Base-by-base conservation (phyloP, 352 stramenopile species). In the Globisporangium perplexum region DNA sequence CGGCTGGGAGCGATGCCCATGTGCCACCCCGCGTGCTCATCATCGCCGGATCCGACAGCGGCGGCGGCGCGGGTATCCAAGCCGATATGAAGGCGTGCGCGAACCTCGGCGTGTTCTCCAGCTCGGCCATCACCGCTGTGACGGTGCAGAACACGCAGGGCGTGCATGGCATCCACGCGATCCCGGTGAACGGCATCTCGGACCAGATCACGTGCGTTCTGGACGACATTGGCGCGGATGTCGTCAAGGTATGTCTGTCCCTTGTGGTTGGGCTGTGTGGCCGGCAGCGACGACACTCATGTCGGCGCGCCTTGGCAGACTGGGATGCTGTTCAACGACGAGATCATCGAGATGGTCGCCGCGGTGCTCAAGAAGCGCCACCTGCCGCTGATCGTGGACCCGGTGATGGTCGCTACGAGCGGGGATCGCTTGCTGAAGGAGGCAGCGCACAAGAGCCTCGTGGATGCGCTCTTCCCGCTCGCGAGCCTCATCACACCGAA, bases 351-450 rank as follows among this genome's bases (percentile, higher is more conserved):
- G 15, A 68, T 79, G 55, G 85, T 97, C 28, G 79, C 75, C 30
- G 45, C 56, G 12, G 68, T 80, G 45, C 55, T 96, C 17, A 55
- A 77, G 28, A 18, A 69, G n/a, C 59, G 78, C n/a, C 42, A 73
- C 30, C 38, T 74, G 10, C 60, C 59, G 11, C 64, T 98, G 6
- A 83, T 98, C n/a, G 72, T 97, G 11, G 94, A 98, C 70, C 92
- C 94, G 1, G 91, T 98, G 28, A 97, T 98, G 90, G 88, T 98
- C 51, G 88, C 86, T 0, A 97, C 88, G 14, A 97, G 80, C 64
- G 60, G 90, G 61, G 39, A 93, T 77, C 66, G 77, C 23, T 66
- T 98, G 14, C 69, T 98, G 41, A 70, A 96, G 39, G 74, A 86
- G 14, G 72, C 72, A 4, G 88, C 90, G 15, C 68, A 92, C 42